A percentile compares a stretch with the other conserved stretches of the same genome.
Conservation (phyloP, 306 rosid genomes). For the Rosa chinensis region DNA sequence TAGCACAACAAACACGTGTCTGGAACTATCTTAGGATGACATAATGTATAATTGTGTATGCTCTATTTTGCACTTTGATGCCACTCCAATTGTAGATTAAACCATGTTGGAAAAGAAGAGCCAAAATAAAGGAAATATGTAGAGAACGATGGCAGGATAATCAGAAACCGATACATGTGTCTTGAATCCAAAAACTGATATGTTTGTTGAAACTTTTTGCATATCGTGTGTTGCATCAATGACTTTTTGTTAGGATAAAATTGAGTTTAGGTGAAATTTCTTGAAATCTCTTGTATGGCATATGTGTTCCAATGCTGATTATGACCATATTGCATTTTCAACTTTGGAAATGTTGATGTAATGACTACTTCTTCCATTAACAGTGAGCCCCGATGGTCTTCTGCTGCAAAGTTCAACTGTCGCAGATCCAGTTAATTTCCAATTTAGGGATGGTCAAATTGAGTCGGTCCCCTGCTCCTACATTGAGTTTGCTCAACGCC, state of each 20-base stretch:
- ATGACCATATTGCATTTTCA: background rate
- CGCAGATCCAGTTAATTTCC: slow-evolving; percentile 74
- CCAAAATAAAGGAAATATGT: background rate
- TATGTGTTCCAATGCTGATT: background rate
- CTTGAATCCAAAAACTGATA: background rate
- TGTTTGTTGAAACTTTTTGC: background rate
- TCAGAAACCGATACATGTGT: background rate
- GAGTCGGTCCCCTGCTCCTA: slow-evolving; percentile 83
- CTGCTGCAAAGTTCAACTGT: slow-evolving; percentile 93
- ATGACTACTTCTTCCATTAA: slow-evolving; percentile 14
- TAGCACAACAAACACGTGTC: background rate
- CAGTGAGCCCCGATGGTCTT: slow-evolving; percentile 98
- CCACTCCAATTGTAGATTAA: background rate
- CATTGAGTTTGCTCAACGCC: slow-evolving; percentile 92
- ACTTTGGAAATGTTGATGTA: background rate
- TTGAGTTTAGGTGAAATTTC: background rate
- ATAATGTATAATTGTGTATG: background rate
- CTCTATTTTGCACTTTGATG: background rate
- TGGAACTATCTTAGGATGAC: background rate
- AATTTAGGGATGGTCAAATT: slow-evolving; percentile 65
- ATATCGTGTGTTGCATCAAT: background rate
- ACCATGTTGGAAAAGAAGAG: background rate
- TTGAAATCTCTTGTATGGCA: too few relatives aligned
- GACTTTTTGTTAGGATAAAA: background rate
- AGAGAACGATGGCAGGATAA: background rate